A percentile compares a stretch with the other conserved stretches of the same genome.
Conservation (phyloP, 164 flowering plant species). For the Berberis thunbergii region DNA sequence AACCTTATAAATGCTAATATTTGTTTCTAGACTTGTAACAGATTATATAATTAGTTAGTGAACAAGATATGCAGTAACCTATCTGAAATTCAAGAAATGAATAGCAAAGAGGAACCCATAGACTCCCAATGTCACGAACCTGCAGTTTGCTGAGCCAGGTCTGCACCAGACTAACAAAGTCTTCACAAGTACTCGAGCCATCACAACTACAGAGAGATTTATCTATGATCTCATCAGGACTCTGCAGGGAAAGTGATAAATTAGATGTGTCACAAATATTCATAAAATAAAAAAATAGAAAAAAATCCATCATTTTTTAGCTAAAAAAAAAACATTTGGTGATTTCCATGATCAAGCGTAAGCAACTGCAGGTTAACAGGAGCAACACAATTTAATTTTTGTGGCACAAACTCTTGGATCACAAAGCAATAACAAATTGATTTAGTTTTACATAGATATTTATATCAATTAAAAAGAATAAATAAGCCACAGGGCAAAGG, state of each 20-base stretch:
- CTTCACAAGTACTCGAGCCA: conserved; percentile 68
- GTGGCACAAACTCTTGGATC: too few relatives aligned
- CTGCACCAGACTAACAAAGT: conserved; percentile 82
- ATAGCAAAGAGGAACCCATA: not conserved
- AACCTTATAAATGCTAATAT: not conserved
- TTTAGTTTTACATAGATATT: too few relatives aligned
- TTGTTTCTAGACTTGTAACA: not conserved
- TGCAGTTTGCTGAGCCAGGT: conserved; percentile 79
- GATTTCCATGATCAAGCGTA: too few relatives aligned
- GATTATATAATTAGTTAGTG: too few relatives aligned
- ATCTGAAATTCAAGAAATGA: not conserved
- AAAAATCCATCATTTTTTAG: too few relatives aligned
- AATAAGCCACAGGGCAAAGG: too few relatives aligned
- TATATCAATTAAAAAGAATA: too few relatives aligned
- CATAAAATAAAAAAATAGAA: not conserved
- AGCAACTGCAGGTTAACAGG: too few relatives aligned
- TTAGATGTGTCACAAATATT: conserved; percentile 3
- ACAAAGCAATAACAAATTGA: too few relatives aligned
- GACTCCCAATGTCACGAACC: conserved; percentile 29
- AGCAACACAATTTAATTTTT: too few relatives aligned
- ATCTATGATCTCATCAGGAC: conserved; percentile 85
- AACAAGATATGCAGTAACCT: not conserved
- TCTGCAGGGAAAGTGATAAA: conserved; percentile 37
- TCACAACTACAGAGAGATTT: conserved; percentile 61
- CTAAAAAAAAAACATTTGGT: too few relatives aligned